Evolutionary conservation across 257 asterid genomes (phyloP).

Genomic region (Solanum piurae): DNA sequence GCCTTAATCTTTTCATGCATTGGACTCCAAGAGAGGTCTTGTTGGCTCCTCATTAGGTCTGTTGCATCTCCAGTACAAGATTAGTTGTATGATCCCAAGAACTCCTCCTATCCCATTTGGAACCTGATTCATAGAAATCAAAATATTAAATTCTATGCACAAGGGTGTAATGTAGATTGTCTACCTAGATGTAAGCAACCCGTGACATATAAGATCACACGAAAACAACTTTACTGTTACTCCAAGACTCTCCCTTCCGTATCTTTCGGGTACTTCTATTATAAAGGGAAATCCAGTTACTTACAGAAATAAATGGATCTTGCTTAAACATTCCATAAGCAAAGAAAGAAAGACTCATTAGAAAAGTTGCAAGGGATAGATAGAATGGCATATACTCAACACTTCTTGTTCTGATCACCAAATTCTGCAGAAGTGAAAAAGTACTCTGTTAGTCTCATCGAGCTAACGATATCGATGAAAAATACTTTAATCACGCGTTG

Average conservation of each 20-base stretch:
- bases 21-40: background rate
- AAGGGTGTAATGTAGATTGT: background rate
- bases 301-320: constrained; percentile 61
- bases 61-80: background rate
- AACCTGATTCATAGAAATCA: background rate
- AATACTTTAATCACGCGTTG: background rate
- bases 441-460: background rate
- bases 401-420: constrained; percentile 75
- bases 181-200: background rate
- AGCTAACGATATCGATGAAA: background rate
- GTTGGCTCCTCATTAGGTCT: background rate
- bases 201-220: background rate
- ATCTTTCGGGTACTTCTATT: background rate
- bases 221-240: background rate
- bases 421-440: constrained; percentile 29
- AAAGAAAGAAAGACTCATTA: constrained; percentile 79
- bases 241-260: background rate
- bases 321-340: constrained; percentile 62
- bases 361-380: constrained; percentile 77
- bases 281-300: background rate
- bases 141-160: background rate
- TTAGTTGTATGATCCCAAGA: background rate
- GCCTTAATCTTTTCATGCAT: background rate
- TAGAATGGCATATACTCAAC: constrained; percentile 83
- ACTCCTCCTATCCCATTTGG: constrained; percentile 1